Conservation (phyloP, 2,329 filamentous ascomycete genomes). For the Penicillium sp. region DNA sequence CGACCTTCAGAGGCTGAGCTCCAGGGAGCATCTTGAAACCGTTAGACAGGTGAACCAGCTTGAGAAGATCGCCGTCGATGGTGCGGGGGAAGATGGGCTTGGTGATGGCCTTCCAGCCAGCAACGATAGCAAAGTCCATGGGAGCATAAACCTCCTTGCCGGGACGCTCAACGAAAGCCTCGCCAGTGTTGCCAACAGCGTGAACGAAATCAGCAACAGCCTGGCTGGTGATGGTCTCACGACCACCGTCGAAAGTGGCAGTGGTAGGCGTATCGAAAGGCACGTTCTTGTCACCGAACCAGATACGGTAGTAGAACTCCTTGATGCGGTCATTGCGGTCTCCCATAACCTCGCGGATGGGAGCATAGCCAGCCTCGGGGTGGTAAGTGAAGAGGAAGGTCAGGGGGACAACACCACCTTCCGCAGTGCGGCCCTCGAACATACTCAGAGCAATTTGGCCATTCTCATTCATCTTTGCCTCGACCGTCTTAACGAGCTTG, state of each 20-base stretch:
- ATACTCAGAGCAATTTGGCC: slow-evolving; percentile 82
- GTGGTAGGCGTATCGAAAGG: slow-evolving; percentile 81
- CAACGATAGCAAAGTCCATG: slow-evolving; percentile 99
- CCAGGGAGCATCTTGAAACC: slow-evolving; percentile 97
- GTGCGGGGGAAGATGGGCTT: slow-evolving; percentile 97
- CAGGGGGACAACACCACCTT: slow-evolving; percentile 74
- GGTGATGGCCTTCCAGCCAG: slow-evolving; percentile 97
- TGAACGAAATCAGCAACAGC: slow-evolving; percentile 99
- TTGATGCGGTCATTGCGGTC: slow-evolving; percentile 96
- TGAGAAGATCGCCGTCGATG: slow-evolving; percentile 92
- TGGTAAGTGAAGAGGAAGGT: slow-evolving; percentile 88
- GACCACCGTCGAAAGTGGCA: slow-evolving; percentile 83
- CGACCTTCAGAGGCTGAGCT: slow-evolving; percentile 90
- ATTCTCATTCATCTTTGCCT: slow-evolving; percentile 68
- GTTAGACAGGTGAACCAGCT: slow-evolving; percentile 94
- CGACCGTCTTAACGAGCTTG: slow-evolving; percentile 81
- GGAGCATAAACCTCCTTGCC: slow-evolving; percentile 91
- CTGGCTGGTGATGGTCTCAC: slow-evolving; percentile 77
- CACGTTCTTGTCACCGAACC: slow-evolving; percentile 83
- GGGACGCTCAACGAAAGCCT: slow-evolving; percentile 92
- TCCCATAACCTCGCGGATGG: slow-evolving; percentile 93
- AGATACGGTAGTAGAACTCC: slow-evolving; percentile 97
- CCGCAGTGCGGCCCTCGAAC: slow-evolving; percentile 86
- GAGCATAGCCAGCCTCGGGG: slow-evolving; percentile 94
- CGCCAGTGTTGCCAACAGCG: slow-evolving; percentile 93